A percentile compares a stretch with the other conserved stretches of the same genome.
These are phyloP conservation scores for Gentiana macrophylla DNA, from an alignment of 257 asterid genomes.

Conservation along the genomic window DNA sequence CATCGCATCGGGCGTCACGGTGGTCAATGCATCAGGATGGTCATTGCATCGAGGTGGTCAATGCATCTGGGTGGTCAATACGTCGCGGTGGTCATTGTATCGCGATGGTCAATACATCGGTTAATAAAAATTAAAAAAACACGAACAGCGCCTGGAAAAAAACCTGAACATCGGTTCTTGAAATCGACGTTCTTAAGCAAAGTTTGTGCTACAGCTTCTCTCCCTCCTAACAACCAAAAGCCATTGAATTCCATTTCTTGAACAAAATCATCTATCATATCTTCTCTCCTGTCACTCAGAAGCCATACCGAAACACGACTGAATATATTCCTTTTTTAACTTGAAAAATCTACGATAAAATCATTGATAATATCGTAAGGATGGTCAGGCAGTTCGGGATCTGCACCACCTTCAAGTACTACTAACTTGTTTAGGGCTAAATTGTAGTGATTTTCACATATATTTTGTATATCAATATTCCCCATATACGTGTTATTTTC, in stretches of 20 bases:
- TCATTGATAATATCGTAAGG: conserved; percentile 45
- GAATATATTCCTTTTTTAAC: conserved; percentile 48
- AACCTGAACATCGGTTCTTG: conserved; percentile 14
- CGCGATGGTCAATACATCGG: too few species aligned
- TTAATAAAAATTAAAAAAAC: too few species aligned
- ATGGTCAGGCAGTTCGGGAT: conserved; percentile 28
- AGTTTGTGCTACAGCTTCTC: conserved; percentile 46
- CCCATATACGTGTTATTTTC: too few species aligned
- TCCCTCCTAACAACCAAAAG: conserved; percentile 61
- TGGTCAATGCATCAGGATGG: too few species aligned
- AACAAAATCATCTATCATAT: conserved; percentile 58
- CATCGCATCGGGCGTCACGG: too few species aligned
- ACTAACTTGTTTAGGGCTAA: too few species aligned
- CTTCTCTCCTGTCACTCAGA: conserved; percentile 62
- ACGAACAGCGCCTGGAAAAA: too few species aligned
- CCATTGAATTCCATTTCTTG: conserved; percentile 70
- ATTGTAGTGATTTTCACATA: too few species aligned
- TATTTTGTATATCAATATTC: too few species aligned
- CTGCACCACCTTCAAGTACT: conserved; percentile 41
- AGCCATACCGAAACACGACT: conserved; percentile 63
- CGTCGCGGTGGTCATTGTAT: too few species aligned
- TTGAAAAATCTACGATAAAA: conserved; percentile 53
- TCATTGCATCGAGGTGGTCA: too few species aligned
- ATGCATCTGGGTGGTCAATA: too few species aligned
- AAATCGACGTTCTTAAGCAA: conserved; percentile 52